Evolutionary conservation across 371 early-diverging fungal species (phyloP), one percentile per base, ranked within the genome.

Genomic region (Syncephalastrum monosporum): DNA sequence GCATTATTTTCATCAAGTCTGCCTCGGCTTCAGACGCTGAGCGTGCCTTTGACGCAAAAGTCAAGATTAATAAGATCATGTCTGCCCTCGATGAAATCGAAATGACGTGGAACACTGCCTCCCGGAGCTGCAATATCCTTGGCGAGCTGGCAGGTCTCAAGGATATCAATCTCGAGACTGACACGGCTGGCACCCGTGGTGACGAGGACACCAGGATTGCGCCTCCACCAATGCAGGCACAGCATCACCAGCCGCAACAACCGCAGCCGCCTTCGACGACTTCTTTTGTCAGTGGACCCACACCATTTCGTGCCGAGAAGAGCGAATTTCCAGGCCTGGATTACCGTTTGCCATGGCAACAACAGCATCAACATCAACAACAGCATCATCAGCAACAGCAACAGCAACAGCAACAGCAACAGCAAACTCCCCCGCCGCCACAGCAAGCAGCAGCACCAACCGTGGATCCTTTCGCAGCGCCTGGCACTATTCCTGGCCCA

Each of bases 381-480:
- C 50, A 27, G 44, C 25, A 45, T 4, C 43, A 56, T 17, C 19
- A 15, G 49, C 33, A 43, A 4, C 24, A 19, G 49, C 33, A 43
- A 4, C 24, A 19, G 44, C 25, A 45, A 16, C 43, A 56, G 17
- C 19, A 15, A 42, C 33, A 43, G 8, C 24, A 19, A 43, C 44
- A 24, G 16, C 50, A 27, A 15, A 41, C 55, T 23, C 17, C 50
- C 29, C 38, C 63, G 24, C 44, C 53, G 17, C 46, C 60, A 45
- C 27, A 24, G 24, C 47, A 59, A 7, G 46, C 55, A 42, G 42
- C 55, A 33, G 41, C 63, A 14, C 48, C 69, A 5, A 64, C 53
- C 3, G 59, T 68, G 56, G 69, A 68, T 33, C 69, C 69, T 5
- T 68, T 64, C 53, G 69, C 69, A 15, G 69, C 69, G 17, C 69